Conservation (phyloP, 2,329 filamentous ascomycete species). For the Mycosphaerelloides madeirae region DNA sequence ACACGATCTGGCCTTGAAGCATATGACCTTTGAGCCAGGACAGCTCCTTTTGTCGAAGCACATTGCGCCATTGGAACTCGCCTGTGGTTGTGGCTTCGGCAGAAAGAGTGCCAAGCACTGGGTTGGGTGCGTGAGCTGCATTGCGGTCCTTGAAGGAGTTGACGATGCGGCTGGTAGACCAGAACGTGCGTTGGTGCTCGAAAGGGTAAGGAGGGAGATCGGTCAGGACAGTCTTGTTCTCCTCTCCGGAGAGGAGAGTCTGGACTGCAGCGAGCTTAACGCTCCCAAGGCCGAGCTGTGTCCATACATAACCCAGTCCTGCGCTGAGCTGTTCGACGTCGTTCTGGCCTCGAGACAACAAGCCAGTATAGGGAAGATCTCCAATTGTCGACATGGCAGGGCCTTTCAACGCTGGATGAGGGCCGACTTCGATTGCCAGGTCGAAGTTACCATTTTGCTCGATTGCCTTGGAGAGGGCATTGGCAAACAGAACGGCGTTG, state of each 20-base stretch:
- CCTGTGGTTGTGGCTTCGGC: not conserved
- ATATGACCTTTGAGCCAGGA: slow-evolving; percentile 34
- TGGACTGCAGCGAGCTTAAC: not conserved
- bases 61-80: slow-evolving; percentile 6
- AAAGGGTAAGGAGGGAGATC: slow-evolving; percentile 17
- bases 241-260: not conserved
- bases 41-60: slow-evolving; percentile 16
- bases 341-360: slow-evolving; percentile 19
- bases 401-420: slow-evolving; percentile 40
- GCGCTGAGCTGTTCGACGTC: slow-evolving; percentile 18
- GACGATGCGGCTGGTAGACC: slow-evolving; percentile 8
- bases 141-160: slow-evolving; percentile 7
- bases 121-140: not conserved
- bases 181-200: slow-evolving; percentile 14
- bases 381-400: slow-evolving; percentile 22
- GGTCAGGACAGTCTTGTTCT: not conserved
- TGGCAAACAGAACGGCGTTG: slow-evolving; percentile 40
- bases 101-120: not conserved
- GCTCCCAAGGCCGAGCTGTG: not conserved
- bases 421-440: slow-evolving; percentile 42
- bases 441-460: slow-evolving; percentile 25
- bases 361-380: slow-evolving; percentile 6
- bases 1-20: slow-evolving; percentile 29
- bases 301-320: slow-evolving; percentile 13
- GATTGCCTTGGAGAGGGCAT: slow-evolving; percentile 32